phyloP scores from a whole-genome alignment of 2,329 filamentous ascomycete species.

The Thielaviopsis cerberus region DNA sequence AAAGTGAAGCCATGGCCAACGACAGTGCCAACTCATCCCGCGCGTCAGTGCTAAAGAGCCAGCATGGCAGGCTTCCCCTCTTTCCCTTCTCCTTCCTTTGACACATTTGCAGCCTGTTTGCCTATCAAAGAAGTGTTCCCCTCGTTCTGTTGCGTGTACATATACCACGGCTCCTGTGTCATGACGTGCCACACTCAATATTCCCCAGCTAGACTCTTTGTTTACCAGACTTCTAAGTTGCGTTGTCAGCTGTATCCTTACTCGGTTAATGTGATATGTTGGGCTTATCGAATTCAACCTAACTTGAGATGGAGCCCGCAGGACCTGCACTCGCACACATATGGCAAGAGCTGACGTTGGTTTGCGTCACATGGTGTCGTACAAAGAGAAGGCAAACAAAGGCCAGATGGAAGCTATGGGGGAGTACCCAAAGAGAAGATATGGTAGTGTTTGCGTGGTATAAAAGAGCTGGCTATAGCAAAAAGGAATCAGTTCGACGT shows the following conservation, averaged over 20 bases:
- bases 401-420: not conserved
- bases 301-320: not conserved
- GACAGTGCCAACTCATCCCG: not conserved
- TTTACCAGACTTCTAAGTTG: not conserved
- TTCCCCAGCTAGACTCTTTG: not conserved
- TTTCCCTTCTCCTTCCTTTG: not conserved
- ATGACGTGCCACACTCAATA: not conserved
- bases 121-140: not conserved
- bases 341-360: not conserved
- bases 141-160: not conserved
- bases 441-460: not conserved
- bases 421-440: not conserved
- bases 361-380: not conserved
- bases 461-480: too few relatives aligned
- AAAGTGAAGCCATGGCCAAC: not conserved
- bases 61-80: not conserved
- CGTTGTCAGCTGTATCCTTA: not conserved
- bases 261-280: not conserved
- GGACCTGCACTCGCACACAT: not conserved
- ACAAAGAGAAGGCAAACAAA: not conserved
- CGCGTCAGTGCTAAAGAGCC: not conserved
- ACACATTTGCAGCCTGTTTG: not conserved
- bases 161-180: not conserved
- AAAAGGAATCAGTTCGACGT: too few relatives aligned
- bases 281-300: not conserved